phyloP scores from a whole-genome alignment of 2,329 filamentous ascomycete species.

The Polytolypa hystricis region DNA sequence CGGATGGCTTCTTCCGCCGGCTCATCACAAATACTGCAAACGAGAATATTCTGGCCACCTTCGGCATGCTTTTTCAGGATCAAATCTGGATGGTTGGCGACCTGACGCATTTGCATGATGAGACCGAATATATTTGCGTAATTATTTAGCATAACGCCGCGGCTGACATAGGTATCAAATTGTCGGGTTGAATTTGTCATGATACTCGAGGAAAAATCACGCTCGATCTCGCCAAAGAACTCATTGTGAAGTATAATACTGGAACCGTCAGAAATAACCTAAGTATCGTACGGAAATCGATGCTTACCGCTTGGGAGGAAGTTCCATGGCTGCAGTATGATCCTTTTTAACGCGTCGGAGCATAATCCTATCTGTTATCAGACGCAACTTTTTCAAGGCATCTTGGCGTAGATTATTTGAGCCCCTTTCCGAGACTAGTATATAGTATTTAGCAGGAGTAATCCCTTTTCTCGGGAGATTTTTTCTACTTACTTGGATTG shows the following conservation, averaged over 20 bases:
- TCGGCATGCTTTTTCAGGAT: slow-evolving; percentile 79
- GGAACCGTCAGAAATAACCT: slow-evolving; percentile 5
- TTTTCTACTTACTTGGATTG: slow-evolving; percentile 49
- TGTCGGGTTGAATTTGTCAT: slow-evolving; percentile 83
- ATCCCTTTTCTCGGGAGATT: neutral
- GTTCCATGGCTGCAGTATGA: slow-evolving; percentile 86
- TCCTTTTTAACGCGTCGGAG: slow-evolving; percentile 88
- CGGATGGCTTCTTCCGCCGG: slow-evolving; percentile 88
- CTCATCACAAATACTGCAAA: slow-evolving; percentile 94
- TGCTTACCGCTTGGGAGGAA: slow-evolving; percentile 71
- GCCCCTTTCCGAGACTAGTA: slow-evolving; percentile 46
- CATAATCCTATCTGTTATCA: slow-evolving; percentile 92
- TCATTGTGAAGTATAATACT: slow-evolving; percentile 76
- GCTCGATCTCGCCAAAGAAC: slow-evolving; percentile 93
- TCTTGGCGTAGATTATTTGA: slow-evolving; percentile 44
- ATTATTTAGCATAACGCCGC: slow-evolving; percentile 89
- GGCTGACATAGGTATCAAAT: slow-evolving; percentile 91
- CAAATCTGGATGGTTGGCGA: slow-evolving; percentile 90
- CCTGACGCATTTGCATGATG: slow-evolving; percentile 99
- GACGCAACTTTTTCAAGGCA: slow-evolving; percentile 70
- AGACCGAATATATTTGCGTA: slow-evolving; percentile 98
- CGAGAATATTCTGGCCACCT: slow-evolving; percentile 77
- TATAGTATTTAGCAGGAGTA: slow-evolving; percentile 27
- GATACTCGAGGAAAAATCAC: slow-evolving; percentile 89
- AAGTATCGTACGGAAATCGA: neutral